phyloP scores from a whole-genome alignment of 2,329 filamentous ascomycete species.

The Colletotrichum higginsianum region DNA sequence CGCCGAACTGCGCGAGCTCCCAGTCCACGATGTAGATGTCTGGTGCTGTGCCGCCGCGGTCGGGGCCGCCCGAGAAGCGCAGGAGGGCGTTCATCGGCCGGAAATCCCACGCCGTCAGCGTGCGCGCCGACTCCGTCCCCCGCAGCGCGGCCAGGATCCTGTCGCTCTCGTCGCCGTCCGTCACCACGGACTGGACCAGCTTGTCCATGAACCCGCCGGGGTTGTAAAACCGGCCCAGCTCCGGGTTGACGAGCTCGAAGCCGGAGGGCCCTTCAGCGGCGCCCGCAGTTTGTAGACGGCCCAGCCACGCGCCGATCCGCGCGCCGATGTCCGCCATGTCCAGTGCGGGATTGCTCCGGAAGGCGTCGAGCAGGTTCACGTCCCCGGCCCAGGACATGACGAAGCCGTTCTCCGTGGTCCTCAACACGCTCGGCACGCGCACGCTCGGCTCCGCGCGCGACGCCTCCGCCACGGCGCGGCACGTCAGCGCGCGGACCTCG shows the following conservation, averaged over 20 bases:
- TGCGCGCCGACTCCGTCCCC: background rate
- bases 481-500: conserved; percentile 2
- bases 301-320: conserved; percentile 10
- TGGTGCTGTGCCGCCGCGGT: background rate
- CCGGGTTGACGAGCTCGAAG: background rate
- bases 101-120: conserved; percentile 17
- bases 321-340: background rate
- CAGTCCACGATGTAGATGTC: conserved; percentile 4
- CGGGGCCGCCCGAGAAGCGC: background rate
- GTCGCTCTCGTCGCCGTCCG: background rate
- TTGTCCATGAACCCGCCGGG: conserved; percentile 6
- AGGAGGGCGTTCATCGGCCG: conserved; percentile 5
- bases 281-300: background rate
- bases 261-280: background rate
- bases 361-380: background rate
- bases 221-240: background rate
- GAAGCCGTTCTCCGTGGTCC: background rate
- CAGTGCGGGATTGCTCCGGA: background rate
- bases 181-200: background rate
- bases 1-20: conserved; percentile 14
- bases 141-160: background rate
- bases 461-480: background rate
- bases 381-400: conserved; percentile 10
- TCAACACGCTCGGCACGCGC: background rate
- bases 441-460: background rate